Percentiles rank a stretch among this genome's conserved stretches.
These are phyloP conservation scores for Syzygium syzygioides DNA, from an alignment of 441 rosid species.

Conservation along the genomic window DNA sequence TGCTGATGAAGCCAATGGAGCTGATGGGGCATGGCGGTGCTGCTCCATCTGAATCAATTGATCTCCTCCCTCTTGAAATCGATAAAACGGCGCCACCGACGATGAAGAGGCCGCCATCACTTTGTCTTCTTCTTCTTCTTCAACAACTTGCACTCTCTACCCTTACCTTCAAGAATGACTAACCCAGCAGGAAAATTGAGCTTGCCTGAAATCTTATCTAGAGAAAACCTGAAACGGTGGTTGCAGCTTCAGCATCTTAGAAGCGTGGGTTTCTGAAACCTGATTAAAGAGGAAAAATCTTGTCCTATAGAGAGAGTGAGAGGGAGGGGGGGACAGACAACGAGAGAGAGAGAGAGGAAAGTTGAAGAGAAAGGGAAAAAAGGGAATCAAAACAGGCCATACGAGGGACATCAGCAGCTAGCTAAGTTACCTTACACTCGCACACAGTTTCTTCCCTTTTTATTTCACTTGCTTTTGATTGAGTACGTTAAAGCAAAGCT, in stretches of 20 bases:
- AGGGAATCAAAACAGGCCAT: neutral
- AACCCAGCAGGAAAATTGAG: constrained; percentile 37
- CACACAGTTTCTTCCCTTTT: neutral
- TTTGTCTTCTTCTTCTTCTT: neutral
- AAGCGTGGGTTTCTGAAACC: neutral
- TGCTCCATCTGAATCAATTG: constrained; percentile 44
- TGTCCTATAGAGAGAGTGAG: neutral
- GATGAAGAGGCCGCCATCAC: constrained; percentile 72
- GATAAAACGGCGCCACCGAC: constrained; percentile 59
- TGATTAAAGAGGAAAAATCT: neutral
- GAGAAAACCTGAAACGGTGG: constrained; percentile 18
- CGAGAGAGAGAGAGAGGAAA: constrained; percentile 9
- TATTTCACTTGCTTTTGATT: neutral
- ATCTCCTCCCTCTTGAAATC: constrained; percentile 57
- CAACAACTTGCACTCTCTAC: neutral
- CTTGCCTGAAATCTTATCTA: constrained; percentile 31
- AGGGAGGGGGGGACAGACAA: neutral
- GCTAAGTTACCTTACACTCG: constrained; percentile 42
- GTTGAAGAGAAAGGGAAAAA: neutral
- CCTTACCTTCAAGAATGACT: constrained; percentile 7
- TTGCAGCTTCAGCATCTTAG: neutral
- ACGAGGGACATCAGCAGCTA: constrained; percentile 32
- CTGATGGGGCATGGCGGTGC: constrained; percentile 19
- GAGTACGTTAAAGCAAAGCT: neutral
- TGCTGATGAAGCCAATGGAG: constrained; percentile 23